Evolutionary conservation across 108 stramenopile genomes (phyloP).

Genomic region (Cyclotella distinguenda): DNA sequence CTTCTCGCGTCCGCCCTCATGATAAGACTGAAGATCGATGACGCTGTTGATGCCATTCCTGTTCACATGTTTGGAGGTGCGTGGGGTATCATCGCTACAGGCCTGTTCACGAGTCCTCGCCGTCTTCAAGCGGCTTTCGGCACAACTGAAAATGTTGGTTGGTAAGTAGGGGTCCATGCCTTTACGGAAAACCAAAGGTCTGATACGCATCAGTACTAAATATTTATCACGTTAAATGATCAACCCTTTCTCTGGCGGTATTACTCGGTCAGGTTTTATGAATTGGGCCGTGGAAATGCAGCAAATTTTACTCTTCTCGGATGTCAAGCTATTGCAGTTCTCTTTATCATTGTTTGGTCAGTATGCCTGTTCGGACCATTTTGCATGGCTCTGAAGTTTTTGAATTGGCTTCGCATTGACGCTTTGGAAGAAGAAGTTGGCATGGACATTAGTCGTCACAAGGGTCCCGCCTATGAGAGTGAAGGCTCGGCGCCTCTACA

Average conservation of each 20-base stretch:
- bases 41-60: constrained; percentile 69
- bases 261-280: constrained; percentile 61
- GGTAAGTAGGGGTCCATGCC: no score
- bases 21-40: constrained; percentile 57
- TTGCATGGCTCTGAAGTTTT: constrained; percentile 65
- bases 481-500: constrained; percentile 53
- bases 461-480: constrained; percentile 78
- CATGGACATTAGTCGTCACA: constrained; percentile 81
- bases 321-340: constrained; percentile 59
- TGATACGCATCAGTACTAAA: no score
- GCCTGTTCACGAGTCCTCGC: constrained; percentile 36
- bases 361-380: constrained; percentile 69
- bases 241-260: constrained; percentile 53
- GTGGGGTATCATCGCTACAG: constrained; percentile 80
- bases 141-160: constrained; percentile 27
- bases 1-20: constrained; percentile 39
- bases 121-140: constrained; percentile 18
- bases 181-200: no score
- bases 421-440: constrained; percentile 82
- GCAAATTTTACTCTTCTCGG: constrained; percentile 73
- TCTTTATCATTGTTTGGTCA: constrained; percentile 85
- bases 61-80: constrained; percentile 80
- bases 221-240: constrained; percentile 33
- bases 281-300: constrained; percentile 56
- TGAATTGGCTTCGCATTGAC: constrained; percentile 86